Conservation (phyloP, 768 basidiomycete species). For the Rossbeevera mucosa region DNA sequence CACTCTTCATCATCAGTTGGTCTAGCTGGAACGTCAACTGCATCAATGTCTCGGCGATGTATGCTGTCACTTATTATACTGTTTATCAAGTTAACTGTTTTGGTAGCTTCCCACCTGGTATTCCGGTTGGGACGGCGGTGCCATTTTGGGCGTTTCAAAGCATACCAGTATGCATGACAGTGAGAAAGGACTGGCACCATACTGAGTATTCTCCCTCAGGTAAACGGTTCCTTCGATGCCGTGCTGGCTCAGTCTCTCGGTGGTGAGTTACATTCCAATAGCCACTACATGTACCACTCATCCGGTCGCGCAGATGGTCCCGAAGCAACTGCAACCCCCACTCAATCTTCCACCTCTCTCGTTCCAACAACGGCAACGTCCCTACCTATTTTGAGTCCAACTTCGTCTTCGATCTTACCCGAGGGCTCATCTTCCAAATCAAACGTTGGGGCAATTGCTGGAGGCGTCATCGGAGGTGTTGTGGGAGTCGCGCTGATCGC, state of each 20-base stretch:
- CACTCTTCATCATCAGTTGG: slow-evolving; percentile 40
- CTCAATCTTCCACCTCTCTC: slow-evolving; percentile 24
- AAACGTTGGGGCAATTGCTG: slow-evolving; percentile 53
- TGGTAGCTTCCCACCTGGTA: slow-evolving; percentile 41
- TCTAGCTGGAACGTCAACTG: slow-evolving; percentile 48
- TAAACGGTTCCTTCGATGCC: slow-evolving; percentile 37
- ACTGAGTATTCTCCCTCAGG: slow-evolving; percentile 21
- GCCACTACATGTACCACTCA: background rate
- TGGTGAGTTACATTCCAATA: slow-evolving; percentile 12
- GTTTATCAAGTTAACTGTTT: background rate
- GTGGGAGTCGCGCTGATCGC: slow-evolving; percentile 43
- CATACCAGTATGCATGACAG: slow-evolving; percentile 37
- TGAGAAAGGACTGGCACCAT: background rate
- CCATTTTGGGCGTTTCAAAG: slow-evolving; percentile 64
- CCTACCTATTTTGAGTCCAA: slow-evolving; percentile 10
- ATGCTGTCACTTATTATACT: slow-evolving; percentile 1
- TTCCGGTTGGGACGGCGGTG: slow-evolving; percentile 47
- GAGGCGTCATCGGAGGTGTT: slow-evolving; percentile 65
- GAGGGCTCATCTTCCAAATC: slow-evolving; percentile 5
- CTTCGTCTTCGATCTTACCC: slow-evolving; percentile 5
- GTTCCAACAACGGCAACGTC: slow-evolving; percentile 8
- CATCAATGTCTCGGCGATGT: slow-evolving; percentile 31
- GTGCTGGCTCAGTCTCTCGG: slow-evolving; percentile 33
- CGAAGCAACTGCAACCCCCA: slow-evolving; percentile 39
- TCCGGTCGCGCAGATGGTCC: slow-evolving; percentile 31